Evolutionary conservation across 148 eudicot genomes (phyloP).

Genomic region (Spergularia bocconei): DNA sequence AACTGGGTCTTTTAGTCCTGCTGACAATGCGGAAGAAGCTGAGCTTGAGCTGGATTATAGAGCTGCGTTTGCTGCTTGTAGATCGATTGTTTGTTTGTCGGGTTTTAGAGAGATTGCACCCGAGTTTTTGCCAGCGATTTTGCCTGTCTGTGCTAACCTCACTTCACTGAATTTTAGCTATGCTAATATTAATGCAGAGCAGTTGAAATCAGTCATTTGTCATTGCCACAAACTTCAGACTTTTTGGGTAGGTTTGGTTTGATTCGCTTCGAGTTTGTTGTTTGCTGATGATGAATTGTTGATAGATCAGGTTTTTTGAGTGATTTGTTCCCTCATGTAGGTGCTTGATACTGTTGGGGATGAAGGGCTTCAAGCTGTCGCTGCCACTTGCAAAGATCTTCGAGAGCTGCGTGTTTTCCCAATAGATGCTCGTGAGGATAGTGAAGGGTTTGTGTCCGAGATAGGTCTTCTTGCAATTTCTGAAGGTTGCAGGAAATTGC

Average conservation of each 20-base stretch:
- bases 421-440: slow-evolving; percentile 61
- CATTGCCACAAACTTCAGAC: slow-evolving; percentile 69
- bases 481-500: slow-evolving; percentile 66
- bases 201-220: slow-evolving; percentile 54
- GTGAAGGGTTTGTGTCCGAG: slow-evolving; percentile 72
- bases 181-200: slow-evolving; percentile 62
- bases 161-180: slow-evolving; percentile 81
- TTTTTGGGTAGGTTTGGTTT: slow-evolving; percentile 54
- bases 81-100: slow-evolving; percentile 65
- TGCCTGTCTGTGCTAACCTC: slow-evolving; percentile 68
- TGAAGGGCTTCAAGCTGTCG: slow-evolving; percentile 82
- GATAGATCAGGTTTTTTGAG: neutral
- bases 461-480: slow-evolving; percentile 79
- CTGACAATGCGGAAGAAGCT: slow-evolving; percentile 34
- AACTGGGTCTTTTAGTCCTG: slow-evolving; percentile 66
- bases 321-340: slow-evolving; percentile 30
- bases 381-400: slow-evolving; percentile 71
- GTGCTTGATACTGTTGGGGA: slow-evolving; percentile 75
- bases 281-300: neutral
- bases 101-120: slow-evolving; percentile 69
- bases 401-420: slow-evolving; percentile 84
- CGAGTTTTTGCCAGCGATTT: slow-evolving; percentile 57
- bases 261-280: neutral
- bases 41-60: slow-evolving; percentile 60
- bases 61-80: slow-evolving; percentile 67